phyloP scores from a whole-genome alignment of 257 asterid genomes.

The Coffea eugenioides region DNA sequence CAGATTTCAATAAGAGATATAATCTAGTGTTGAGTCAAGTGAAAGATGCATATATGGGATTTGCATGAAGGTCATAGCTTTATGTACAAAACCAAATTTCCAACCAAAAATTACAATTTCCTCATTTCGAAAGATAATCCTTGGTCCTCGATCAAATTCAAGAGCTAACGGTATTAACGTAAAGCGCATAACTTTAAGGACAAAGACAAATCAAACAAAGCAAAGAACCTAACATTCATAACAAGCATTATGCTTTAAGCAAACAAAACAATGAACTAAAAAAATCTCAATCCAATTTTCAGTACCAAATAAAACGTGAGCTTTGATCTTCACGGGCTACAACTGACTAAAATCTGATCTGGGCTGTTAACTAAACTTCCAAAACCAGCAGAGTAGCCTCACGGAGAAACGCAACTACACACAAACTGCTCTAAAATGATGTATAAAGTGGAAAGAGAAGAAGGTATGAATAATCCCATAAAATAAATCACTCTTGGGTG shows the following conservation, averaged over 20 bases:
- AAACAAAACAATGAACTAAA: neutral
- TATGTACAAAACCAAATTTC: neutral
- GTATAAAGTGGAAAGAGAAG: neutral
- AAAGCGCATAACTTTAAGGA: neutral
- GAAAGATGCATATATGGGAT: neutral
- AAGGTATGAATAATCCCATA: neutral
- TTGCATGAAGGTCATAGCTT: neutral
- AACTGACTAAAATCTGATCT: conserved; percentile 2
- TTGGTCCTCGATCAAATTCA: neutral
- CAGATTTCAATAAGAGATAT: neutral
- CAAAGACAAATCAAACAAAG: neutral
- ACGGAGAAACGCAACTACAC: neutral
- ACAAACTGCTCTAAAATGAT: conserved; percentile 3
- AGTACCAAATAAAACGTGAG: conserved; percentile 4
- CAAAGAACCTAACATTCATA: neutral
- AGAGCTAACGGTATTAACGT: neutral
- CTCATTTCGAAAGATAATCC: neutral
- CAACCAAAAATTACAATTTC: neutral
- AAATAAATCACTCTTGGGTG: neutral
- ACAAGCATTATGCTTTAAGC: neutral
- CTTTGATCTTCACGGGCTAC: neutral
- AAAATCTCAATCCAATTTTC: neutral
- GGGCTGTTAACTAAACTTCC: neutral
- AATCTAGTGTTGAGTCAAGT: neutral
- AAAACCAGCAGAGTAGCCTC: conserved; percentile 7